Conservation (phyloP, 768 basidiomycete species). For the Termitomyces eurrhizus region DNA sequence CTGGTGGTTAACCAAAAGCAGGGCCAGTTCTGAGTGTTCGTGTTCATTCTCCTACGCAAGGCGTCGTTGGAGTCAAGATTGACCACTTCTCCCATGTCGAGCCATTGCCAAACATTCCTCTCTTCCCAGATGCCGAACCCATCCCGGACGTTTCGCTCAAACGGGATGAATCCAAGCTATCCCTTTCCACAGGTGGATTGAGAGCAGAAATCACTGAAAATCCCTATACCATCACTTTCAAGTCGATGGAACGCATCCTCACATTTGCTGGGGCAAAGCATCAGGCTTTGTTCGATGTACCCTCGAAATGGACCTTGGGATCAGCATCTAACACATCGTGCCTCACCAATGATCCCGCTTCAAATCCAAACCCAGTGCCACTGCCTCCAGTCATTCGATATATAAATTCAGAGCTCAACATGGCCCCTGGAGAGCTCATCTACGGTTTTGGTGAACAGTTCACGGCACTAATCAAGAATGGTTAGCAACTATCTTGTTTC, state of each 20-base stretch:
- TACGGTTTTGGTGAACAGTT: slow-evolving; percentile 79
- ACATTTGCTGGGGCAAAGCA: slow-evolving; percentile 52
- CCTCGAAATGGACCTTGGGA: slow-evolving; percentile 46
- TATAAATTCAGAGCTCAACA: slow-evolving; percentile 55
- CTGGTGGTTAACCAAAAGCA: slow-evolving; percentile 19
- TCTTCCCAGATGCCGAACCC: slow-evolving; percentile 59
- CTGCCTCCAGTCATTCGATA: slow-evolving; percentile 43
- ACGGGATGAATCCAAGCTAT: slow-evolving; percentile 24
- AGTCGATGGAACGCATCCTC: slow-evolving; percentile 39
- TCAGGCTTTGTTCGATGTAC: slow-evolving; percentile 54
- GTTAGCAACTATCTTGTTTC: slow-evolving; percentile 31
- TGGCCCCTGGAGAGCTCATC: slow-evolving; percentile 66
- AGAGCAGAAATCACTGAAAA: slow-evolving; percentile 54
- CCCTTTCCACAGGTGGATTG: slow-evolving; percentile 45
- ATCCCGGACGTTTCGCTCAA: slow-evolving; percentile 38
- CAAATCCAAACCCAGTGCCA: slow-evolving; percentile 48
- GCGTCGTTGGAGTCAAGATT: slow-evolving; percentile 54
- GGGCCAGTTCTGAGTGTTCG: slow-evolving; percentile 49
- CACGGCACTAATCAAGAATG: slow-evolving; percentile 72
- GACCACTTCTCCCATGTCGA: slow-evolving; percentile 46
- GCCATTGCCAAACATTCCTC: slow-evolving; percentile 44
- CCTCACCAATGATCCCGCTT: slow-evolving; percentile 51
- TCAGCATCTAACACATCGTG: slow-evolving; percentile 54
- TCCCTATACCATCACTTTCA: slow-evolving; percentile 62
- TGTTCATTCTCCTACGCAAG: slow-evolving; percentile 52